phyloP scores from a whole-genome alignment of 345 rosid genomes.

The Anacardium occidentale region DNA sequence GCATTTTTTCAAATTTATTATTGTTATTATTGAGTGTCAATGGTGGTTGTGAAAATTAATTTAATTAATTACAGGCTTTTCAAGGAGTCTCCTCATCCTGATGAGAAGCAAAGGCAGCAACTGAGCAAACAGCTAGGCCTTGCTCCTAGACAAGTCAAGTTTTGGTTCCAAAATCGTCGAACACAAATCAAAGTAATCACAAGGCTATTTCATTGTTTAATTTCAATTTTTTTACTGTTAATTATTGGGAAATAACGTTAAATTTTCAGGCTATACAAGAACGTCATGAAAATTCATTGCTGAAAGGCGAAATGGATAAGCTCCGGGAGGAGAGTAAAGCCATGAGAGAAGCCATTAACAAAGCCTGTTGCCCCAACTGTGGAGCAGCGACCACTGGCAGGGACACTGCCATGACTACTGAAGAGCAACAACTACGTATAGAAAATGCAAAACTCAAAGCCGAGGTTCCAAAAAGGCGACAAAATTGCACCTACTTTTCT shows the following conservation, averaged over 20 bases:
- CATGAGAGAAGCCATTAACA: constrained; percentile 75
- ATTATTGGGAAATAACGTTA: neutral
- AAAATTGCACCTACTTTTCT: neutral
- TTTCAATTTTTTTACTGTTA: neutral
- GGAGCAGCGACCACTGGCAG: constrained; percentile 58
- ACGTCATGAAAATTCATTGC: constrained; percentile 85
- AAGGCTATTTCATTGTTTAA: no score
- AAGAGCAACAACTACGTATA: constrained; percentile 68
- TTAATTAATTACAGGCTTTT: constrained; percentile 51
- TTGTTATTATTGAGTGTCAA: neutral
- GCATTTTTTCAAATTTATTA: neutral
- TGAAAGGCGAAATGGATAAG: constrained; percentile 83
- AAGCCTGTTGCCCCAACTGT: constrained; percentile 82
- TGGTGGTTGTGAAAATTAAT: neutral
- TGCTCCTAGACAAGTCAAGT: constrained; percentile 96
- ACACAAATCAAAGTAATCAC: constrained; percentile 80
- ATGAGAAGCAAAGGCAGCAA: constrained; percentile 96
- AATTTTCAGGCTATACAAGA: constrained; percentile 82
- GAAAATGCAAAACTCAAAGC: constrained; percentile 89
- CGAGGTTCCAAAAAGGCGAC: constrained; percentile 39
- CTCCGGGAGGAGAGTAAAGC: constrained; percentile 80
- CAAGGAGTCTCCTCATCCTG: constrained; percentile 98
- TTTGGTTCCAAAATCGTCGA: constrained; percentile 99
- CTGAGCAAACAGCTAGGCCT: constrained; percentile 90
- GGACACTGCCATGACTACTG: constrained; percentile 43